These are phyloP conservation scores for Pinus tabuliformis DNA, from an alignment of 75 land plant genomes.

Conservation along the genomic window DNA sequence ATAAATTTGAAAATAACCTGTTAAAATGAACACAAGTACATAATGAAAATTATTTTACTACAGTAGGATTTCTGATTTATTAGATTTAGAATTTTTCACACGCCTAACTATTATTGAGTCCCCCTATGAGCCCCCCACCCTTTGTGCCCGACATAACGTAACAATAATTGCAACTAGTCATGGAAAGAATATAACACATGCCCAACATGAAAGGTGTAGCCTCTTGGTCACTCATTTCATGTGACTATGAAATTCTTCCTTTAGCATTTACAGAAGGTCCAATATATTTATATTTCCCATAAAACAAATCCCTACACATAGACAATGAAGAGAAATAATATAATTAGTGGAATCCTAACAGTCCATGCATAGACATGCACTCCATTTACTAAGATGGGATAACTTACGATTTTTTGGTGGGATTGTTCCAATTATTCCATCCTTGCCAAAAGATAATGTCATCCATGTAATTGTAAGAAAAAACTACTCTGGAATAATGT, in stretches of 20 bases:
- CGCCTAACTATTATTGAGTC: no score
- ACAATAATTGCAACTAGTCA: no score
- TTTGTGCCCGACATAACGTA: no score
- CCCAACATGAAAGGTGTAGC: slow-evolving; percentile 25
- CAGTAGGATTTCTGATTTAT: no score
- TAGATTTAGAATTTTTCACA: no score
- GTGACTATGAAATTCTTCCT: slow-evolving; percentile 21
- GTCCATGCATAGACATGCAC: background rate
- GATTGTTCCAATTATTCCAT: slow-evolving; percentile 53
- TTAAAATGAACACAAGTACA: no score
- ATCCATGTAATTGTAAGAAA: slow-evolving; percentile 46
- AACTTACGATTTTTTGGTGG: slow-evolving; percentile 21
- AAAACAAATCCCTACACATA: slow-evolving; percentile 23
- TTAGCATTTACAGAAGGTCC: slow-evolving; percentile 20
- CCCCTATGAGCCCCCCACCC: no score
- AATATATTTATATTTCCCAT: slow-evolving; percentile 26
- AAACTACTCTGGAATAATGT: slow-evolving; percentile 61
- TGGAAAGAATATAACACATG: no score
- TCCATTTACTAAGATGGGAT: background rate
- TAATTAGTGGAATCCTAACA: background rate
- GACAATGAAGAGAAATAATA: background rate
- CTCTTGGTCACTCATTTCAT: slow-evolving; percentile 24
- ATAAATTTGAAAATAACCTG: no score
- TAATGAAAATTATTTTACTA: no score
- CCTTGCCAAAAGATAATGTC: slow-evolving; percentile 54